Evolutionary conservation across 116 monocot genomes (phyloP).

Genomic region (Dioscorea cayenensis): DNA sequence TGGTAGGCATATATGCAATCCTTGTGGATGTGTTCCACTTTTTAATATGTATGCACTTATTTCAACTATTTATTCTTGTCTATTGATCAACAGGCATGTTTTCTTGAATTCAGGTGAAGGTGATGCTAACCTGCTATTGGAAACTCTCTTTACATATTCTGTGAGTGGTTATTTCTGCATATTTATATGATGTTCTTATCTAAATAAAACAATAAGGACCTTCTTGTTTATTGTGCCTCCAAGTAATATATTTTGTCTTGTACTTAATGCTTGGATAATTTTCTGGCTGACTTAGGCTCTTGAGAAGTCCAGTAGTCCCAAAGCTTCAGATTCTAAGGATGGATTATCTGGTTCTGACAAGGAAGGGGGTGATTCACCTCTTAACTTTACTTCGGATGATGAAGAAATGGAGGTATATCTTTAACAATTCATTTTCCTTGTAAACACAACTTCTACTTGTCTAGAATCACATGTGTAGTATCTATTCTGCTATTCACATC

Average conservation of each 20-base stretch:
- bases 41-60: neutral
- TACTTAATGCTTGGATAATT: neutral
- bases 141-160: slow-evolving; percentile 40
- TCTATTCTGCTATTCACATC: too few relatives aligned
- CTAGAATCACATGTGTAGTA: neutral
- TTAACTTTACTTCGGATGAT: slow-evolving; percentile 14
- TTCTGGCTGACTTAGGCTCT: slow-evolving; percentile 20
- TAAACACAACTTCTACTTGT: neutral
- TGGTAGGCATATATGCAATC: slow-evolving; percentile 19
- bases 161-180: slow-evolving; percentile 31
- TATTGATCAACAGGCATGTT: neutral
- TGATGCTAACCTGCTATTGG: slow-evolving; percentile 46
- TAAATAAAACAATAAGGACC: neutral
- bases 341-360: slow-evolving; percentile 20
- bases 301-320: slow-evolving; percentile 25
- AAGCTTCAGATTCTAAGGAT: slow-evolving; percentile 27
- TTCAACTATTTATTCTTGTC: neutral
- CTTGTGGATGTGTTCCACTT: neutral
- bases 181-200: neutral
- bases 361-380: slow-evolving; percentile 18
- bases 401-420: slow-evolving; percentile 17
- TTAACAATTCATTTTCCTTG: neutral
- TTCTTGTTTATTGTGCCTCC: neutral
- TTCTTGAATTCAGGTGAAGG: slow-evolving; percentile 32
- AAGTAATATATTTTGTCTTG: neutral